Evolutionary conservation across 495 filamentous ascomycete genomes (phyloP), one percentile per base, ranked within the genome.

Genomic region (Amphirosellinia nigrospora): DNA sequence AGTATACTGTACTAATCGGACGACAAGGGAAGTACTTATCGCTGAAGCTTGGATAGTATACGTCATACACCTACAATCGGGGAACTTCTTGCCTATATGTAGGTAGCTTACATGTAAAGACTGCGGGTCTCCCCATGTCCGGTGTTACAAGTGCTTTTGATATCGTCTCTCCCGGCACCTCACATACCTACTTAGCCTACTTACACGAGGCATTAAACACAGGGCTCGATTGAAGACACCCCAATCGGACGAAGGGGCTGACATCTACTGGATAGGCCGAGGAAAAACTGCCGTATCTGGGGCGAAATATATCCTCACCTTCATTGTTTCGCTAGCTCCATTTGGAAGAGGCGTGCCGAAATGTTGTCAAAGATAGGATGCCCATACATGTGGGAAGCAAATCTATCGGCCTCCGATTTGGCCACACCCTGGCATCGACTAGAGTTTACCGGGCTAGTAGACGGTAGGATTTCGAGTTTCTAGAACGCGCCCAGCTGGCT

Each of bases 41-140:
- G 36, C 58, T 41, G 13, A 61, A 5, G 36, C n/a, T 7, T 13
- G 23, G 32, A 11, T 15, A 34, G 58, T 26, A 15, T 61, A 61
- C 58, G 58, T 61, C 58, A 61, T 61, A 61, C 41, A 32, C 58
- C 58, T 61, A 41, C 58, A 3, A 4, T 32, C 13, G n/a, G 3
- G 1, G 58, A 41, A 61, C 36, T 41, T 41, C 36, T 61, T 61
- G 58, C 36, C 34, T 41, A n/a, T n/a, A 23, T 16, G 0, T 7
- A 61, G 36, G 19, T 36, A 61, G 58, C 58, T 28, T 28, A 41
- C 58, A 39, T 41, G 58, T 41, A 46, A 21, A 53, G 53, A 65
- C 43, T 28, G 63, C 63, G 63, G 63, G 63, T 53, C 63, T 13
- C 46, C 30, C 63, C 46, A 39, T 53, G 32, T 65, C 46, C 34